Conservation (phyloP, 106 monocot species). For the Hemerocallis citrina region DNA sequence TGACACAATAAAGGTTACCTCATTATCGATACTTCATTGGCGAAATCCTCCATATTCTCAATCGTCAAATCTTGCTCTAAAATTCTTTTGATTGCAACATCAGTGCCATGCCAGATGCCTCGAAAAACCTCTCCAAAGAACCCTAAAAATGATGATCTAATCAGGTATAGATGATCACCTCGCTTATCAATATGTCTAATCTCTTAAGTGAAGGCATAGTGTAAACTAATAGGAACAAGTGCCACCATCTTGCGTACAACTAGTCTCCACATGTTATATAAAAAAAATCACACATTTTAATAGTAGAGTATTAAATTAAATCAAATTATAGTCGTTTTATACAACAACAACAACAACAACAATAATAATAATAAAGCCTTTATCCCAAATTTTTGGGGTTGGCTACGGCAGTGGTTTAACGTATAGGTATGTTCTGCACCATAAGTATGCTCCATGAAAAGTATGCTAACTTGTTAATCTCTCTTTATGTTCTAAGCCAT, state of each 20-base stretch:
- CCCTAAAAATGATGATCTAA: conserved; percentile 30
- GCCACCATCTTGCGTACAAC: background rate
- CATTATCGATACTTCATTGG: conserved; percentile 88
- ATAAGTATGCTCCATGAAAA: no score
- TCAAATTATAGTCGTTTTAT: no score
- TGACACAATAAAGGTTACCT: conserved; percentile 34
- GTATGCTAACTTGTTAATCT: no score
- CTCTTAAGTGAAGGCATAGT: background rate
- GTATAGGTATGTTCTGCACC: no score
- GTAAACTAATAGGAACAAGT: background rate
- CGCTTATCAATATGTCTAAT: background rate
- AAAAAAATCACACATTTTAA: background rate
- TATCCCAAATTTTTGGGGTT: no score
- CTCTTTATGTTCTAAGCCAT: no score
- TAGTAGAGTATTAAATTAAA: background rate
- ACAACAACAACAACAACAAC: no score
- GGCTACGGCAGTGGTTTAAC: no score
- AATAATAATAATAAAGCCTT: no score
- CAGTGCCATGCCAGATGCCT: conserved; percentile 96
- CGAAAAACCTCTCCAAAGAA: conserved; percentile 97
- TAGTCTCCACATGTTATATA: background rate
- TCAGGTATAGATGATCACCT: no score
- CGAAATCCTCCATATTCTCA: conserved; percentile 93
- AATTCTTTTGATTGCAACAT: conserved; percentile 90
- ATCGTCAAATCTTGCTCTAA: conserved; percentile 86